These are phyloP conservation scores for Monilinia fructigena DNA, from an alignment of 2,329 filamentous ascomycete species.

Conservation along the genomic window DNA sequence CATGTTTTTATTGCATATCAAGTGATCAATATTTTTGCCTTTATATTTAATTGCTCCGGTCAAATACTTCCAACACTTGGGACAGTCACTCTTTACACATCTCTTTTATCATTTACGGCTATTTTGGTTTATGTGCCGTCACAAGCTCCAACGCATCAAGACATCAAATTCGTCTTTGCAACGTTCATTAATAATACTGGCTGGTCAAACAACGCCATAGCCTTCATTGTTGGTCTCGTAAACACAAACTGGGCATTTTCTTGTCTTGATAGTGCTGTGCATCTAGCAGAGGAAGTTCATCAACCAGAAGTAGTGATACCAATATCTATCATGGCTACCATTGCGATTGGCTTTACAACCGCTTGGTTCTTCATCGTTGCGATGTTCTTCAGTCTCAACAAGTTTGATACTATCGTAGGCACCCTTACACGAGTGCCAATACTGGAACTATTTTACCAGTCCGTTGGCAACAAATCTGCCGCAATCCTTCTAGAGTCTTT, in stretches of 20 bases:
- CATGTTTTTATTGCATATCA: conserved; percentile 23
- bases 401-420: conserved; percentile 21
- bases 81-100: conserved; percentile 19
- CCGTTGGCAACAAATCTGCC: conserved; percentile 2
- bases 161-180: conserved; percentile 21
- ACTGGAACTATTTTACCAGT: conserved; percentile 18
- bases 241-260: conserved; percentile 23
- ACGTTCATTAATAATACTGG: conserved; percentile 25
- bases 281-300: conserved; percentile 23
- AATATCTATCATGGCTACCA: conserved; percentile 19
- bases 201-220: conserved; percentile 23
- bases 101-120: conserved; percentile 14
- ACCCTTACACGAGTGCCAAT: conserved; percentile 14
- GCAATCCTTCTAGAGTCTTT: conserved; percentile 20
- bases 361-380: conserved; percentile 21
- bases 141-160: conserved; percentile 20
- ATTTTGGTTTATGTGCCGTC: conserved; percentile 17
- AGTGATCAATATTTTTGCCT: conserved; percentile 17
- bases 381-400: conserved; percentile 22
- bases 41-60: conserved; percentile 21
- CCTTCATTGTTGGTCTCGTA: conserved; percentile 24
- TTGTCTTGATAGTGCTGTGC: conserved; percentile 21
- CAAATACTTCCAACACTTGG: conserved; percentile 18
- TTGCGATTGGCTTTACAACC: conserved; percentile 20
- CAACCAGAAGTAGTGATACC: conserved; percentile 21